phyloP scores from a whole-genome alignment of 2,329 filamentous ascomycete genomes.

The Corniculantispora saksenae region DNA sequence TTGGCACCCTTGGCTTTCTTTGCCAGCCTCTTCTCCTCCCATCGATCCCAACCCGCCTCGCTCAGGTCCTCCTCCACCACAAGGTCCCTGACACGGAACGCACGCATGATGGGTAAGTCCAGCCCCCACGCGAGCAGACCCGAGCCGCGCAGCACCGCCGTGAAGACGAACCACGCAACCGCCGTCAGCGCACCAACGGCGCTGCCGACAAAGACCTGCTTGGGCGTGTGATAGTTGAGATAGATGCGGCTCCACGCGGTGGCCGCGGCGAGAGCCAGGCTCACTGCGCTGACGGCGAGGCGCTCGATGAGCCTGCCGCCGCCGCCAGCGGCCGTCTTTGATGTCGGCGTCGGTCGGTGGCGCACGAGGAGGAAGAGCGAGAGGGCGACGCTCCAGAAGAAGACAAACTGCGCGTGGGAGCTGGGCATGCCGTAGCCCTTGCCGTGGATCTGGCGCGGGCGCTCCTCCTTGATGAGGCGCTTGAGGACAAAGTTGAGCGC shows the following conservation, averaged over 20 bases:
- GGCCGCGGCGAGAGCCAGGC: conserved; percentile 60
- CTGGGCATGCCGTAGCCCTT: conserved; percentile 97
- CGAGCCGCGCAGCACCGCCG: conserved; percentile 62
- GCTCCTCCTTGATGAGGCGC: conserved; percentile 86
- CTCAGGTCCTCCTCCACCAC: conserved; percentile 84
- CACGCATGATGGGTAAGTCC: conserved; percentile 62
- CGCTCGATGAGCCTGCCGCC: conserved; percentile 56
- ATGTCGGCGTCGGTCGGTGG: conserved; percentile 56
- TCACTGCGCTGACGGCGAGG: conserved; percentile 54
- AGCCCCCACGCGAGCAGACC: conserved; percentile 75
- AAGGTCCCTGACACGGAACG: conserved; percentile 77
- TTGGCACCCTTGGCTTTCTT: conserved; percentile 32
- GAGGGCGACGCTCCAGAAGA: conserved; percentile 86
- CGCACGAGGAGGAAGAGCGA: conserved; percentile 81
- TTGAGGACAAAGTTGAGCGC: conserved; percentile 88
- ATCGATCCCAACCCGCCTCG: conserved; percentile 92
- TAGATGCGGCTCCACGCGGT: conserved; percentile 87
- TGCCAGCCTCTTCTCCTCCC: conserved; percentile 60
- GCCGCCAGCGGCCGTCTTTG: conserved; percentile 31
- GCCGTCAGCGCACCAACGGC: conserved; percentile 71
- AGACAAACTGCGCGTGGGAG: conserved; percentile 92
- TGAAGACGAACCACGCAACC: conserved; percentile 75
- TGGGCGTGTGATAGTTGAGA: conserved; percentile 86
- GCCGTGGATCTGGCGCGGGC: conserved; percentile 79
- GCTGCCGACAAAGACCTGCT: conserved; percentile 82